Evolutionary conservation across 345 rosid species (phyloP).

Genomic region (Eutrema yunnanense): DNA sequence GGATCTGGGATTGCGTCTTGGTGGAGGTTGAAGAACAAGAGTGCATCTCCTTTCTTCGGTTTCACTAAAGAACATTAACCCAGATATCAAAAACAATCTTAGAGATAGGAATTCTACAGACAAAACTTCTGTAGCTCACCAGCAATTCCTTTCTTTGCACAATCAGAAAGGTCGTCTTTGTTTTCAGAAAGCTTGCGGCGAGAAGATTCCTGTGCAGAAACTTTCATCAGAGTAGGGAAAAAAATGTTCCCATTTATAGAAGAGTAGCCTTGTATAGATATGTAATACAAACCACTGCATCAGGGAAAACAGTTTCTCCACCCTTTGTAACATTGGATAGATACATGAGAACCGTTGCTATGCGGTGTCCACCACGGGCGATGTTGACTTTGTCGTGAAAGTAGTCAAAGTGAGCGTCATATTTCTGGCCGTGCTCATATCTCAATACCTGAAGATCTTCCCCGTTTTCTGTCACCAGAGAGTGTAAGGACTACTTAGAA

Average conservation of each 20-base stretch:
- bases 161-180: constrained; percentile 72
- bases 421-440: constrained; percentile 88
- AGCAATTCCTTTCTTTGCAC: constrained; percentile 89
- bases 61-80: constrained; percentile 44
- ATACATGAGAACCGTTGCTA: constrained; percentile 89
- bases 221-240: background rate
- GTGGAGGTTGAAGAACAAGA: constrained; percentile 84
- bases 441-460: constrained; percentile 91
- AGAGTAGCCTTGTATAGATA: background rate
- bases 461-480: constrained; percentile 60
- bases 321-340: constrained; percentile 83
- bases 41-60: constrained; percentile 81
- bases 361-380: constrained; percentile 91
- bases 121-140: constrained; percentile 34
- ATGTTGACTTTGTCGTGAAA: constrained; percentile 84
- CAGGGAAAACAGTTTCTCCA: constrained; percentile 93
- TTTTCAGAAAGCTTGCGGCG: constrained; percentile 47
- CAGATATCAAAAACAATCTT: background rate
- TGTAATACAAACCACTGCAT: constrained; percentile 63
- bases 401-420: constrained; percentile 87
- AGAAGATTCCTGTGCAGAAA: constrained; percentile 50
- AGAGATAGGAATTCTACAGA: background rate
- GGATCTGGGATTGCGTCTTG: constrained; percentile 74
- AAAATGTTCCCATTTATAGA: background rate
- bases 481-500: background rate